A percentile compares a stretch with the other conserved stretches of the same genome.
Conservation (phyloP, 2,329 filamentous ascomycete species). For the Fusarium longipes region DNA sequence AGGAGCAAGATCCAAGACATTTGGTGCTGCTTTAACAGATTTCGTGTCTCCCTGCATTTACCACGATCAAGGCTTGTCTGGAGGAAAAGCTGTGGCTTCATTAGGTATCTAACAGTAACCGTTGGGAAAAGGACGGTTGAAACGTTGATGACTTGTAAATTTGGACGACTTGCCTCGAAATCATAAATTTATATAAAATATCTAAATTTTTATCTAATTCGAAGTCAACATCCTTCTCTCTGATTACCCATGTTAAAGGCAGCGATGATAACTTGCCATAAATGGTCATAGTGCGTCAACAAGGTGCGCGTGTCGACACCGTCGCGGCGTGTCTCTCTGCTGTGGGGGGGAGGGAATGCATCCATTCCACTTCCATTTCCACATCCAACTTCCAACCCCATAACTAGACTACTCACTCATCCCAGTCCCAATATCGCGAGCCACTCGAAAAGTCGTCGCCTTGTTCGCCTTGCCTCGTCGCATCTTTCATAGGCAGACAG, state of each 20-base stretch:
- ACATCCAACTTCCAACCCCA: constrained; percentile 6
- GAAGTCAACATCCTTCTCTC: background rate
- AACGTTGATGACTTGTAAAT: background rate
- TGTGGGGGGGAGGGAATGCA: constrained; percentile 4
- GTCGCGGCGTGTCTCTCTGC: constrained; percentile 38
- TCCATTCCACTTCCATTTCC: constrained; percentile 2
- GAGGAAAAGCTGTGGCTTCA: background rate
- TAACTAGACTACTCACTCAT: too few relatives aligned
- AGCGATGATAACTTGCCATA: constrained; percentile 28
- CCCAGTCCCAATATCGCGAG: constrained; percentile 25
- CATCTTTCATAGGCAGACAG: constrained; percentile 23
- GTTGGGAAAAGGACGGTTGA: background rate
- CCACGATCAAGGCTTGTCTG: background rate
- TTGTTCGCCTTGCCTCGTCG: constrained; percentile 42
- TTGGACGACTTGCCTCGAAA: background rate
- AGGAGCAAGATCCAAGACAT: constrained; percentile 37
- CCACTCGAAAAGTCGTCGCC: constrained; percentile 38
- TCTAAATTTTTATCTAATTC: background rate
- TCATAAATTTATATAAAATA: background rate
- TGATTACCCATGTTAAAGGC: constrained; percentile 10
- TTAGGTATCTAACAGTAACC: constrained; percentile 4
- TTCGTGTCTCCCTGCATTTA: constrained; percentile 19
- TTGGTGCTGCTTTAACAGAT: constrained; percentile 41
- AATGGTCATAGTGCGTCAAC: constrained; percentile 34
- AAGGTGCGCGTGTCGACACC: constrained; percentile 36